Evolutionary conservation across 441 rosid genomes (phyloP).

Genomic region (Croton setiger): DNA sequence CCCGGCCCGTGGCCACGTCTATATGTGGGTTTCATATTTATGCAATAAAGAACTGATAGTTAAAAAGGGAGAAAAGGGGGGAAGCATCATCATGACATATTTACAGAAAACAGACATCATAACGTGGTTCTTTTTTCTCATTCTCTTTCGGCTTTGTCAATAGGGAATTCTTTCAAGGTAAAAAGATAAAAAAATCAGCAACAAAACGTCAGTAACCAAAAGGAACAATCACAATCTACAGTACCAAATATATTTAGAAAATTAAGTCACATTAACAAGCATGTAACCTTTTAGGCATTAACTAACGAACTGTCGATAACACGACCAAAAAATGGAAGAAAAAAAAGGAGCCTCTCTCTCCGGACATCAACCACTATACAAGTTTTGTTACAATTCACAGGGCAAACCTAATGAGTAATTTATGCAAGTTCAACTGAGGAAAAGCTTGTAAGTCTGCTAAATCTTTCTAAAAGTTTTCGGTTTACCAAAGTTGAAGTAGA

Average conservation of each 20-base stretch:
- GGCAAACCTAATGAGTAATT: constrained; percentile 21
- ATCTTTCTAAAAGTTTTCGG: constrained; percentile 21
- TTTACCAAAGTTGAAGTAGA: constrained; percentile 70
- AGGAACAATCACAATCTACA: not conserved
- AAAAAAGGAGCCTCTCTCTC: constrained; percentile 13
- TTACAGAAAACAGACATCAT: constrained; percentile 1
- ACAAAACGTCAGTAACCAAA: not conserved
- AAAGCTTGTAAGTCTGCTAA: constrained; percentile 20
- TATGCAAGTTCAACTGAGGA: constrained; percentile 14
- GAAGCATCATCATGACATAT: not conserved
- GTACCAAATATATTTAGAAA: constrained; percentile 3
- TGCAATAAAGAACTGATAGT: not conserved
- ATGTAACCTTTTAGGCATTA: constrained; percentile 12
- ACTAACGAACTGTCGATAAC: constrained; percentile 20
- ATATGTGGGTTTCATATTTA: no score
- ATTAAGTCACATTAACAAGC: constrained; percentile 14
- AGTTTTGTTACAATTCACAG: constrained; percentile 22
- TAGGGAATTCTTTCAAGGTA: not conserved
- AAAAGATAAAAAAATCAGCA: not conserved
- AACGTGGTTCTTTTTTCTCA: not conserved
- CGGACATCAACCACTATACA: constrained; percentile 30
- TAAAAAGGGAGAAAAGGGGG: not conserved
- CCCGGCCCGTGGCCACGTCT: no score
- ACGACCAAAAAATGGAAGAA: constrained; percentile 23
- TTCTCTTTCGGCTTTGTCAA: not conserved